A percentile compares a stretch with the other conserved stretches of the same genome.
Conservation (phyloP, 305 asterid genomes). For the Fraxinus dipetala region DNA sequence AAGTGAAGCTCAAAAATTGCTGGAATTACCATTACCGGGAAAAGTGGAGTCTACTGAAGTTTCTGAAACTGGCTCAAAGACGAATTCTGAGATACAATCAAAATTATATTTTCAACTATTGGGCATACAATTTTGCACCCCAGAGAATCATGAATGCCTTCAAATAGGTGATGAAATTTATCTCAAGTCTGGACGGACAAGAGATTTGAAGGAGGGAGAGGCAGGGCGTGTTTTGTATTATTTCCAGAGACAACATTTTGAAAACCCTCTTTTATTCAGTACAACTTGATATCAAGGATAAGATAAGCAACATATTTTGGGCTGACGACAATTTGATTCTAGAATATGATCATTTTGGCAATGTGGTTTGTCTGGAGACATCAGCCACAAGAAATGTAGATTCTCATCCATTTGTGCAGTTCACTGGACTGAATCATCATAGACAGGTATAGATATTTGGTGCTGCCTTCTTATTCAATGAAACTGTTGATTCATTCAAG, state of each 20-base stretch:
- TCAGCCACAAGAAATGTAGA: conserved; percentile 41
- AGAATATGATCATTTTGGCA: conserved; percentile 57
- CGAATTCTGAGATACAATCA: conserved; percentile 39
- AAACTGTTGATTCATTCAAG: conserved; percentile 48
- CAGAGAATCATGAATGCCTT: conserved; percentile 43
- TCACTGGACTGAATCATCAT: conserved; percentile 53
- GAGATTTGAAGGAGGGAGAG: conserved; percentile 59
- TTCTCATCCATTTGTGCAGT: conserved; percentile 51
- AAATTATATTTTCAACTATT: conserved; percentile 44
- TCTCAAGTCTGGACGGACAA: conserved; percentile 44
- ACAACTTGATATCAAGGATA: conserved; percentile 53
- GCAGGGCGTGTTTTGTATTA: conserved; percentile 48
- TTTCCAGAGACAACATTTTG: conserved; percentile 58
- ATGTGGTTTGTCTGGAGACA: conserved; percentile 60
- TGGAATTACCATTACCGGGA: conserved; percentile 36
- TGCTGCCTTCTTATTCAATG: conserved; percentile 57
- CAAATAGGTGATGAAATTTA: conserved; percentile 34
- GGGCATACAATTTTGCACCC: conserved; percentile 52
- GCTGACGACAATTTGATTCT: conserved; percentile 56
- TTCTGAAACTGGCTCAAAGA: conserved; percentile 44
- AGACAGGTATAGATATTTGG: conserved; percentile 49
- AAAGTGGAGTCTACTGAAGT: conserved; percentile 34
- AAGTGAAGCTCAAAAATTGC: conserved; percentile 35
- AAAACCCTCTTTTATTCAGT: conserved; percentile 47
- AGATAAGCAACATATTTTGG: conserved; percentile 62